A percentile compares a stretch with the other conserved stretches of the same genome.
Conservation (phyloP, 2,329 filamentous ascomycete genomes). For the Penicillium sp. region DNA sequence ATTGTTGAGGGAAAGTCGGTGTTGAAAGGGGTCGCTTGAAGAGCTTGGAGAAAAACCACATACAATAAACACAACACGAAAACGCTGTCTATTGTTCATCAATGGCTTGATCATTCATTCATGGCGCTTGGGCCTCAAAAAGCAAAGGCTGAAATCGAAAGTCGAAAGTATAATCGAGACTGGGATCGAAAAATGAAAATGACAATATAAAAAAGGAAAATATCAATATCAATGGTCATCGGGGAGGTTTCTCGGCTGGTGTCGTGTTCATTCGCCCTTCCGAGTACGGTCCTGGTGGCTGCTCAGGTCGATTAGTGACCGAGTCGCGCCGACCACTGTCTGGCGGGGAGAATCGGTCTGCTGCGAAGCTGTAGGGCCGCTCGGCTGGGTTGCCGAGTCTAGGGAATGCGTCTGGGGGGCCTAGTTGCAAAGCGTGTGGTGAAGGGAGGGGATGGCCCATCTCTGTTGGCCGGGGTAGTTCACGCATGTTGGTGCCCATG, state of each 20-base stretch:
- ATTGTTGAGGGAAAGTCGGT: not conserved
- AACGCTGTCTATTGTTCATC: slow-evolving; percentile 37
- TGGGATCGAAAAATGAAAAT: slow-evolving; percentile 6
- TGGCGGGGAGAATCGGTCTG: slow-evolving; percentile 27
- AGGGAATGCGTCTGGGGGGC: slow-evolving; percentile 29
- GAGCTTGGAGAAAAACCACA: slow-evolving; percentile 9
- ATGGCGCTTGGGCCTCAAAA: slow-evolving; percentile 10
- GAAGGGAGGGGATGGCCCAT: slow-evolving; percentile 33
- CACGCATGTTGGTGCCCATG: slow-evolving; percentile 25
- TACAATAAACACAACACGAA: slow-evolving; percentile 17
- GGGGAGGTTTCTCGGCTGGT: slow-evolving; percentile 17
- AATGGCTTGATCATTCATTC: slow-evolving; percentile 29
- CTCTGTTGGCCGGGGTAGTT: slow-evolving; percentile 30
- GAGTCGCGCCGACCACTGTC: slow-evolving; percentile 31
- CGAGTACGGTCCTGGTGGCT: slow-evolving; percentile 19
- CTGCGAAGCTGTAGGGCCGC: slow-evolving; percentile 18
- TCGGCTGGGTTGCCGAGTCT: slow-evolving; percentile 27
- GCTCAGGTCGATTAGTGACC: slow-evolving; percentile 24
- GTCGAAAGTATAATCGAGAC: not conserved
- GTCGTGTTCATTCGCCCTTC: slow-evolving; percentile 24
- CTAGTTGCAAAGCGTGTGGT: slow-evolving; percentile 31
- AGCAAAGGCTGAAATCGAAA: slow-evolving; percentile 2
- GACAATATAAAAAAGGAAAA: slow-evolving; percentile 2
- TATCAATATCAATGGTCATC: slow-evolving; percentile 11
- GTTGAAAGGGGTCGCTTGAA: slow-evolving; percentile 7